phyloP scores from a whole-genome alignment of 2,329 filamentous ascomycete genomes.

The Mycogone perniciosa region DNA sequence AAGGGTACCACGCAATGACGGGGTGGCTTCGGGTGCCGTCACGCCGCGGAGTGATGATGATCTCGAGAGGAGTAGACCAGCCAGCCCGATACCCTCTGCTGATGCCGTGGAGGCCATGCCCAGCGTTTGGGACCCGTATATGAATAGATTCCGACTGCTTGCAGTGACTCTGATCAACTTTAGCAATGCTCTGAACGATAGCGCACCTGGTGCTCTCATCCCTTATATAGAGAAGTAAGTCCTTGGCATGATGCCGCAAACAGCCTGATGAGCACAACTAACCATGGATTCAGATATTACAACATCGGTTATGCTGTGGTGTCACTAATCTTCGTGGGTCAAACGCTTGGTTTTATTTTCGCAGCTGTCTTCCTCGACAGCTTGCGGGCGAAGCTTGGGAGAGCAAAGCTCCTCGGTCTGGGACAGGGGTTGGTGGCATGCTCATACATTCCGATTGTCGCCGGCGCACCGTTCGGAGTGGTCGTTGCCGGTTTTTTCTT shows the following conservation, averaged over 20 bases:
- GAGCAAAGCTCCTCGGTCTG: constrained; percentile 56
- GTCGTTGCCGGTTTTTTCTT: constrained; percentile 65
- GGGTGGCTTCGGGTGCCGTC: constrained; percentile 6
- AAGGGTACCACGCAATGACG: constrained; percentile 14
- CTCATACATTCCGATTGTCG: constrained; percentile 60
- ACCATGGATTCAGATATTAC: constrained; percentile 48
- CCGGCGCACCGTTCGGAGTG: constrained; percentile 62
- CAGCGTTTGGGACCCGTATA: constrained; percentile 53
- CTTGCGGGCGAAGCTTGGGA: constrained; percentile 56
- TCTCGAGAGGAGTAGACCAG: constrained; percentile 49
- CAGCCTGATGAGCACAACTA: not conserved
- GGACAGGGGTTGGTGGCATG: constrained; percentile 49
- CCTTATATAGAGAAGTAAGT: constrained; percentile 66
- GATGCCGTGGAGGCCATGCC: constrained; percentile 44
- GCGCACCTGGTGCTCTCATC: constrained; percentile 69
- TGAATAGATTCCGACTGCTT: constrained; percentile 64
- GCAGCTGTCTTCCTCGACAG: constrained; percentile 64
- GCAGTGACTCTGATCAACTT: constrained; percentile 61
- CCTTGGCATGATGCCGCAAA: too few relatives aligned
- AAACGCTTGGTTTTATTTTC: constrained; percentile 68
- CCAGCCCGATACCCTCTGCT: constrained; percentile 32
- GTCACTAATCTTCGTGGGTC: constrained; percentile 74
- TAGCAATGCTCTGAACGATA: constrained; percentile 66
- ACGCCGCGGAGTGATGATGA: constrained; percentile 19
- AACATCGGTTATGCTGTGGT: constrained; percentile 70